phyloP scores from a whole-genome alignment of 352 stramenopile genomes.

The Elongisporangium undulatum region DNA sequence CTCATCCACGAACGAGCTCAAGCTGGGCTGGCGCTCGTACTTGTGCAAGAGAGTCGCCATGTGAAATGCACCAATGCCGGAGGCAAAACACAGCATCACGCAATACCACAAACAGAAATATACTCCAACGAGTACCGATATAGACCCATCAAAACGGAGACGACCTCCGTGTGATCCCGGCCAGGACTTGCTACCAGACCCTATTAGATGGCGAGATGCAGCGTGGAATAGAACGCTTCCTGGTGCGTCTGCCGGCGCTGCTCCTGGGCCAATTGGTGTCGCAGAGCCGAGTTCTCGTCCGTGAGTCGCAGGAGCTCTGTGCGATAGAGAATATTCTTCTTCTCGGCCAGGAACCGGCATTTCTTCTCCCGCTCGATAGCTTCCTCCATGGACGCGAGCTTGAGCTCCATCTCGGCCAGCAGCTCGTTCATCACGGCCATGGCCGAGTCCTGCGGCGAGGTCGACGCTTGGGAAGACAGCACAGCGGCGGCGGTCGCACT shows the following conservation, averaged over 20 bases:
- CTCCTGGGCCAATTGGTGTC: constrained; percentile 25
- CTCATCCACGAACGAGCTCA: constrained; percentile 5
- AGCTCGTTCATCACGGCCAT: constrained; percentile 5
- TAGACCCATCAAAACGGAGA: neutral
- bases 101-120: neutral
- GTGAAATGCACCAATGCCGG: neutral
- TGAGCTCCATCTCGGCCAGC: constrained; percentile 26
- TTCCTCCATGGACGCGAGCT: constrained; percentile 25
- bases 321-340: constrained; percentile 75
- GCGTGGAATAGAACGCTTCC: constrained; percentile 20
- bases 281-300: constrained; percentile 50
- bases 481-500: constrained; percentile 19
- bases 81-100: neutral
- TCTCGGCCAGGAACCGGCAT: constrained; percentile 63
- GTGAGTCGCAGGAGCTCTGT: constrained; percentile 52
- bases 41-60: neutral
- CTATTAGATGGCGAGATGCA: constrained; percentile 41
- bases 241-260: constrained; percentile 12
- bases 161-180: too few relatives aligned
- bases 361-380: constrained; percentile 58
- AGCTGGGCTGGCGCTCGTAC: neutral
- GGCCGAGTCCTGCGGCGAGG: constrained; percentile 1
- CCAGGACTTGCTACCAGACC: neutral
- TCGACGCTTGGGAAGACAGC: constrained; percentile 2
- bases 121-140: neutral